phyloP scores from a whole-genome alignment of 495 filamentous ascomycete genomes.

The Penicillium robsamsonii region DNA sequence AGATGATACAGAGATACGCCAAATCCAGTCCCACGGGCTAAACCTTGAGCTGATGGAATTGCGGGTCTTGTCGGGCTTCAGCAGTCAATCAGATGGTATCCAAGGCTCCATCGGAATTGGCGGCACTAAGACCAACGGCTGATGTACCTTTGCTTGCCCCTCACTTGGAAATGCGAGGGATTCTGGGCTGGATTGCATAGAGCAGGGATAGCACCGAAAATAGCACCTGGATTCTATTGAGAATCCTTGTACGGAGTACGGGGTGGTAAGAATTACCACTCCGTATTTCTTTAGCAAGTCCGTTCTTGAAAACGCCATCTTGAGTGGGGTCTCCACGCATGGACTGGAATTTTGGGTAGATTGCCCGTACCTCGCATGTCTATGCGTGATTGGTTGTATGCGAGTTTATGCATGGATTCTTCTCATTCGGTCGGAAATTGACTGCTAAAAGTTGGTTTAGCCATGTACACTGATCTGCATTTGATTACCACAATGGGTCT shows the following conservation, averaged over 20 bases:
- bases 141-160: conserved; percentile 15
- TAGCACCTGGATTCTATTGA: not conserved
- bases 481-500: conserved; percentile 1
- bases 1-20: conserved; percentile 4
- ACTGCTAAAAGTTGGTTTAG: conserved; percentile 9
- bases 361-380: conserved; percentile 20
- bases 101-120: conserved; percentile 22
- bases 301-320: not conserved
- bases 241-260: not conserved
- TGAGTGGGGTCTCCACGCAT: not conserved
- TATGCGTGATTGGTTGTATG: conserved; percentile 9
- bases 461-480: conserved; percentile 12
- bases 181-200: not conserved
- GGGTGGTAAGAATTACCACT: no score
- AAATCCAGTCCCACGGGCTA: conserved; percentile 17
- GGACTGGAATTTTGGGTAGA: conserved; percentile 1
- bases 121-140: conserved; percentile 18
- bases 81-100: conserved; percentile 25
- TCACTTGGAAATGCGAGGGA: conserved; percentile 6
- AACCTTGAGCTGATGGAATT: conserved; percentile 23
- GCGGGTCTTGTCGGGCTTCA: conserved; percentile 16
- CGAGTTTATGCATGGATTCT: conserved; percentile 11
- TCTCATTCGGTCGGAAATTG: conserved; percentile 5
- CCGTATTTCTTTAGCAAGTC: no score
- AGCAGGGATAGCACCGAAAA: not conserved